Percentiles rank a stretch among this genome's conserved stretches.
Evolutionary conservation across 2,329 filamentous ascomycete species (phyloP).

Genomic region (Colletotrichum lentis): DNA sequence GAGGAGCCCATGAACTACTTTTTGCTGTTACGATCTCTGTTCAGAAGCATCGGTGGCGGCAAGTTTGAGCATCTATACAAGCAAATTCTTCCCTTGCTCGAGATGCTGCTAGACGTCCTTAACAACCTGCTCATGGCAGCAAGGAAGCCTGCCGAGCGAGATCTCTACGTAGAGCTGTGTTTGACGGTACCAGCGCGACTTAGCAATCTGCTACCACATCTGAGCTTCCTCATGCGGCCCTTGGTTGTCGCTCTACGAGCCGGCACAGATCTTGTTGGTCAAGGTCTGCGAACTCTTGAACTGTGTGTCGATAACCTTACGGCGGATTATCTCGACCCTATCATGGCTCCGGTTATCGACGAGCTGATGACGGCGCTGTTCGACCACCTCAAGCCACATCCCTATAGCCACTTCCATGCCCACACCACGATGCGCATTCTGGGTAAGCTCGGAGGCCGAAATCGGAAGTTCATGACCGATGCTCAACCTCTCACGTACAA

Average conservation of each 20-base stretch:
- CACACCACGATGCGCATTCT: constrained; percentile 98
- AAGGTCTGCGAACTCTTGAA: constrained; percentile 91
- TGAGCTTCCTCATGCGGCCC: constrained; percentile 96
- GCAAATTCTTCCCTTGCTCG: constrained; percentile 91
- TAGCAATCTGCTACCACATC: constrained; percentile 91
- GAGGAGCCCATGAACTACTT: constrained; percentile 99
- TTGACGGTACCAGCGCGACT: constrained; percentile 93
- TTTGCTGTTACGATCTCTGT: constrained; percentile 87
- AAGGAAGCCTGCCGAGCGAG: constrained; percentile 86
- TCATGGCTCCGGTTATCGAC: constrained; percentile 99
- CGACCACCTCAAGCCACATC: constrained; percentile 91
- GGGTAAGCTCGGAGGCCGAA: constrained; percentile 93
- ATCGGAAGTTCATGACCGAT: constrained; percentile 92
- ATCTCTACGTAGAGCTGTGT: constrained; percentile 96
- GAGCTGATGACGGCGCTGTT: constrained; percentile 98
- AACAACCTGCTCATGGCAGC: constrained; percentile 94
- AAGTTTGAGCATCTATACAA: constrained; percentile 99
- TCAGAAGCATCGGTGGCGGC: constrained; percentile 94
- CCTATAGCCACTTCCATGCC: constrained; percentile 96
- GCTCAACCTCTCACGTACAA: constrained; percentile 85
- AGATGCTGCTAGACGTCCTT: constrained; percentile 97
- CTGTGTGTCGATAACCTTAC: constrained; percentile 98
- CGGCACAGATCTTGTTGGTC: constrained; percentile 91
- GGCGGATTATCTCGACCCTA: constrained; percentile 95
- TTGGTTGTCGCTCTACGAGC: constrained; percentile 94